A percentile compares a stretch with the other conserved stretches of the same genome.
Evolutionary conservation across 2,329 filamentous ascomycete species (phyloP).

Genomic region (Botrytis deweyae): DNA sequence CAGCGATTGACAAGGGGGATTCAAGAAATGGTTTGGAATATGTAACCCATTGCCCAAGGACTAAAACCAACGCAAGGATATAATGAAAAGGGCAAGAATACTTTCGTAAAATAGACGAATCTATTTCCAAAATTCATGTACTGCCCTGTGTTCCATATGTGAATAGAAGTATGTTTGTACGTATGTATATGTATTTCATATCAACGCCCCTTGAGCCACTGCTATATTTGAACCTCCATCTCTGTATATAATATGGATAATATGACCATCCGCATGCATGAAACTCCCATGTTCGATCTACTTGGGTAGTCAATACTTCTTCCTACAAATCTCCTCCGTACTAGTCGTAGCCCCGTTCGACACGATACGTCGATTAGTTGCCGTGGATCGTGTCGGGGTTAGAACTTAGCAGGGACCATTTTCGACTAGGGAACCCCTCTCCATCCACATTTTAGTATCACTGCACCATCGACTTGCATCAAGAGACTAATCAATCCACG

Average conservation of each 20-base stretch:
- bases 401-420: neutral
- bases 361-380: conserved; percentile 13
- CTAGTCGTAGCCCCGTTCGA: neutral
- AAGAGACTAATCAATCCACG: neutral
- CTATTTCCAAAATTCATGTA: neutral
- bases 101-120: neutral
- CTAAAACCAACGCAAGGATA: neutral
- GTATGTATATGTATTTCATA: neutral
- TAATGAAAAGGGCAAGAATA: neutral
- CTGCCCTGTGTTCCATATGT: neutral
- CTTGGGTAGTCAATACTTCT: neutral
- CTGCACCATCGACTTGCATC: conserved; percentile 12
- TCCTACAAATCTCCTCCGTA: conserved; percentile 6
- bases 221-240: neutral
- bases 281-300: conserved; percentile 14
- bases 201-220: conserved; percentile 5
- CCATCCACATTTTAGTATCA: conserved; percentile 11
- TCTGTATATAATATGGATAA: conserved; percentile 1
- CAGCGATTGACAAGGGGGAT: conserved; percentile 17
- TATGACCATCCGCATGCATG: conserved; percentile 1
- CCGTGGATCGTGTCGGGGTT: conserved; percentile 7
- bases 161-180: neutral
- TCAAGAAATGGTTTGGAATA: neutral
- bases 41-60: neutral
- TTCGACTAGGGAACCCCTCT: conserved; percentile 8